A percentile compares a stretch with the other conserved stretches of the same genome.
phyloP scores from a whole-genome alignment of 306 rosid species.

The Macrotyloma uniflorum region DNA sequence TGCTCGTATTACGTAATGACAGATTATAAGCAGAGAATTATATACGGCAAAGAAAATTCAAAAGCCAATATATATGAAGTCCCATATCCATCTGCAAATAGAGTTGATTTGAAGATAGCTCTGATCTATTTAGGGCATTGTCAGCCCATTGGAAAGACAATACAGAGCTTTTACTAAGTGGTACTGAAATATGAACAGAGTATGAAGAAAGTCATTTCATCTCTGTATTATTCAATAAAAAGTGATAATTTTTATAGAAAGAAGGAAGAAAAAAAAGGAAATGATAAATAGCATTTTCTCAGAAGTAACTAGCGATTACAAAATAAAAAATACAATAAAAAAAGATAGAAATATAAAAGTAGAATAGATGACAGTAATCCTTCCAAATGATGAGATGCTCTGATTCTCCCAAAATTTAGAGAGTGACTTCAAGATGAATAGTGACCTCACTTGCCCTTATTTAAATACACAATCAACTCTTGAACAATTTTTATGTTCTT shows the following conservation, averaged over 20 bases:
- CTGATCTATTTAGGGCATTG: conserved; percentile 8
- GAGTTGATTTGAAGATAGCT: conserved; percentile 8
- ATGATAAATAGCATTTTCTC: neutral
- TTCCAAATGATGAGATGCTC: neutral
- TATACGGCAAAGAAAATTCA: neutral
- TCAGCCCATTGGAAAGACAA: neutral
- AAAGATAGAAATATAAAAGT: neutral
- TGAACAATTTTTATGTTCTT: conserved; percentile 17
- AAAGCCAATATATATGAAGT: neutral
- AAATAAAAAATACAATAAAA: neutral
- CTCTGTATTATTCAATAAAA: neutral
- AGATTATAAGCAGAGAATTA: conserved; percentile 12
- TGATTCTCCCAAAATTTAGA: neutral
- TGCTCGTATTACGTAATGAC: neutral
- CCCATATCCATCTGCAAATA: conserved; percentile 17
- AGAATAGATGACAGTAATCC: neutral
- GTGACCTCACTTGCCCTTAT: neutral
- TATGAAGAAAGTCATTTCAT: neutral
- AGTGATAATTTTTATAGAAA: neutral
- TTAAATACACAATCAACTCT: neutral
- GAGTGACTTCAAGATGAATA: neutral
- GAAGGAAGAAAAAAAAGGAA: neutral
- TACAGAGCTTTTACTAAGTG: neutral
- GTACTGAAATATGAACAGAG: neutral
- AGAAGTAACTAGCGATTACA: neutral